phyloP scores from a whole-genome alignment of 1,284 basidiomycete genomes.

The Phellopilus nigrolimitatus region DNA sequence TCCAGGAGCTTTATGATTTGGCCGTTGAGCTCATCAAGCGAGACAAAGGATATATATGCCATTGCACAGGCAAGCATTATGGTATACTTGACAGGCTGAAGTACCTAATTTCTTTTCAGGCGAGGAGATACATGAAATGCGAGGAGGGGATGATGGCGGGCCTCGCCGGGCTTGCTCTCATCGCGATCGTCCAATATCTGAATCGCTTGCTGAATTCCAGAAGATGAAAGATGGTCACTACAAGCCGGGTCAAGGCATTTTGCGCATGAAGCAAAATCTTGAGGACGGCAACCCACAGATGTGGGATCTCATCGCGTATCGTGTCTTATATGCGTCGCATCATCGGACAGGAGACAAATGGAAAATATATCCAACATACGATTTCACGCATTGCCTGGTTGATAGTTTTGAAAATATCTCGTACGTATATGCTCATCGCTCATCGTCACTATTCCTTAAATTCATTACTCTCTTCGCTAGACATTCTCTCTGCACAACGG shows the following conservation, averaged over 20 bases:
- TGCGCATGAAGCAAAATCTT: slow-evolving; percentile 98
- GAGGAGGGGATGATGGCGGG: slow-evolving; percentile 81
- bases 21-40: slow-evolving; percentile 89
- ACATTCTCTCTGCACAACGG: slow-evolving; percentile 95
- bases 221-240: slow-evolving; percentile 92
- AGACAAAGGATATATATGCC: slow-evolving; percentile 94
- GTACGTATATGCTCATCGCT: slow-evolving; percentile 45
- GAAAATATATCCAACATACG: slow-evolving; percentile 96
- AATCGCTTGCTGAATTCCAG: slow-evolving; percentile 86
- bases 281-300: slow-evolving; percentile 95
- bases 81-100: too few relatives aligned
- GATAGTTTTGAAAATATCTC: slow-evolving; percentile 99
- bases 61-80: slow-evolving; percentile 80
- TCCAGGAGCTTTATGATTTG: slow-evolving; percentile 82
- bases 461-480: slow-evolving; percentile 39
- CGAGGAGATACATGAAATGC: slow-evolving; percentile 87
- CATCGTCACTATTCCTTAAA: background rate
- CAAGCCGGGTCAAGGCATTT: slow-evolving; percentile 83
- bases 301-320: slow-evolving; percentile 99
- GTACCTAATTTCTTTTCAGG: slow-evolving; percentile 44
- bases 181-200: slow-evolving; percentile 77
- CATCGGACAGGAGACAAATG: slow-evolving; percentile 93
- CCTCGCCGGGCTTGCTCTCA: slow-evolving; percentile 85
- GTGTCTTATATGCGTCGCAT: slow-evolving; percentile 87
- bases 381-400: slow-evolving; percentile 97